Conservation (phyloP, 352 stramenopile species). For the Phytophthora sojae region DNA sequence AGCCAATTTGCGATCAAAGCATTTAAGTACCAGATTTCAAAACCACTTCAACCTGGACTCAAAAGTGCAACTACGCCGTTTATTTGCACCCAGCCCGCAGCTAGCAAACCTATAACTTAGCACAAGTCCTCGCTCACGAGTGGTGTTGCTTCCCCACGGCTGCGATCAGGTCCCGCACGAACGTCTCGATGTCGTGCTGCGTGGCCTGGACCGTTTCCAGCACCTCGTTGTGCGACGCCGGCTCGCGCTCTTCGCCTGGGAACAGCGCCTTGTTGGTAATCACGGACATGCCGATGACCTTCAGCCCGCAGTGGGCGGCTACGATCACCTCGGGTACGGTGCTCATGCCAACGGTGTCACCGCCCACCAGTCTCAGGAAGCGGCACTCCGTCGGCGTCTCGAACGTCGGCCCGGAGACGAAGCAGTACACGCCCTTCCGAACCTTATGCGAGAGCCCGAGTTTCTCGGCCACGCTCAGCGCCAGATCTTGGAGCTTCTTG, state of each 20-base stretch:
- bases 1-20: background rate
- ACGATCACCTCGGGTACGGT: constrained; percentile 97
- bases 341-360: constrained; percentile 96
- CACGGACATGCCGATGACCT: constrained; percentile 95
- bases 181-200: constrained; percentile 59
- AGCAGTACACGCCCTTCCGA: constrained; percentile 94
- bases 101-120: constrained; percentile 17
- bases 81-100: constrained; percentile 2
- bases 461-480: constrained; percentile 78
- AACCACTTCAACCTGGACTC: background rate
- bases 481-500: constrained; percentile 86
- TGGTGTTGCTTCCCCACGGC: constrained; percentile 34
- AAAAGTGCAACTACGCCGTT: background rate
- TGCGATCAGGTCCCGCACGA: constrained; percentile 48
- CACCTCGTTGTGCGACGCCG: constrained; percentile 94
- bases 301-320: constrained; percentile 94
- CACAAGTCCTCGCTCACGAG: constrained; percentile 22
- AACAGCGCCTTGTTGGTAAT: constrained; percentile 96
- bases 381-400: constrained; percentile 95
- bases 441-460: constrained; percentile 88
- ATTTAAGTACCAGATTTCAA: background rate
- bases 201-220: constrained; percentile 88
- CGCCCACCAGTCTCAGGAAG: constrained; percentile 93
- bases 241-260: constrained; percentile 78
- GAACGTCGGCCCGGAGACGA: constrained; percentile 97